Percentiles rank a stretch among this genome's conserved stretches.
phyloP scores from a whole-genome alignment of 345 rosid genomes.

The Rhodomyrtus tomentosa region DNA sequence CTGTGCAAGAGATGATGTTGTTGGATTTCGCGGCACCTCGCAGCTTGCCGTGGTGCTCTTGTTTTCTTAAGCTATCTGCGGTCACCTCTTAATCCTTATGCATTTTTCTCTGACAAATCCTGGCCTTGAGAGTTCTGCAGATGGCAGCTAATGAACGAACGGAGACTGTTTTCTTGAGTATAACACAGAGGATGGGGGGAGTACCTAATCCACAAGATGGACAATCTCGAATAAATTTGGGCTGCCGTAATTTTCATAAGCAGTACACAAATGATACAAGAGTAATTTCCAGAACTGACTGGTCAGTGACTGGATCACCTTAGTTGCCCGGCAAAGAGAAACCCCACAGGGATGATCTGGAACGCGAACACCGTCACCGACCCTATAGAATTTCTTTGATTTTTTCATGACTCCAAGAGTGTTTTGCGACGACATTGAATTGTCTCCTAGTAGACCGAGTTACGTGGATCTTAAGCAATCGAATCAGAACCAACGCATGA shows the following conservation, averaged over 20 bases:
- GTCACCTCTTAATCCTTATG: background rate
- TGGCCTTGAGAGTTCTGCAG: background rate
- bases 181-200: background rate
- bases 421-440: background rate
- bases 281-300: background rate
- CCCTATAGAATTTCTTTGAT: background rate
- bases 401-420: background rate
- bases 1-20: background rate
- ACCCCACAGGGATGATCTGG: background rate
- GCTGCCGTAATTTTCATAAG: background rate
- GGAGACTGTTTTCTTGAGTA: background rate
- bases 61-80: background rate
- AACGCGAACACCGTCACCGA: accelerated
- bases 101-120: background rate
- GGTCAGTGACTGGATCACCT: background rate
- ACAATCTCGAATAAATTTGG: background rate
- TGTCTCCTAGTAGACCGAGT: accelerated
- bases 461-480: background rate
- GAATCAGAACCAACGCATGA: background rate
- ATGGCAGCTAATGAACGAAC: background rate
- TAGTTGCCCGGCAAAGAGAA: accelerated
- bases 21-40: background rate
- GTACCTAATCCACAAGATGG: background rate
- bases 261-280: background rate
- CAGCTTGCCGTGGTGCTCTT: background rate